Conservation (phyloP, 1,284 basidiomycete genomes). For the Inonotus obliquus region DNA sequence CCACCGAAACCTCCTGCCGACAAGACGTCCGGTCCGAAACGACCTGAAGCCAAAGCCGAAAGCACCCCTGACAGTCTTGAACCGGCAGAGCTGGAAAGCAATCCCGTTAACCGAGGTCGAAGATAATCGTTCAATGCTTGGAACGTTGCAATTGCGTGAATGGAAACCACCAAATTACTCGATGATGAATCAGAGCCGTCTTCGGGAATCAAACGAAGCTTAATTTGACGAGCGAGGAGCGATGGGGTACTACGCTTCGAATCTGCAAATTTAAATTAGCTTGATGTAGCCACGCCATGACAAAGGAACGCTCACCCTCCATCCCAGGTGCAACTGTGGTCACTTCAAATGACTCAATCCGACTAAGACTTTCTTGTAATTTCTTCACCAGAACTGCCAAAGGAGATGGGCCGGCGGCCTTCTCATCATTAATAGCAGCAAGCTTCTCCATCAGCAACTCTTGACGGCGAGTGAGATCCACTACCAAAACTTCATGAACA, state of each 20-base stretch:
- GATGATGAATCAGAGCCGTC: slow-evolving; percentile 85
- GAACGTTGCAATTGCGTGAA: slow-evolving; percentile 95
- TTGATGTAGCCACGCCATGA: not conserved
- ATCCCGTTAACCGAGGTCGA: slow-evolving; percentile 81
- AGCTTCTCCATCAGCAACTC: slow-evolving; percentile 75
- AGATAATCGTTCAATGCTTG: slow-evolving; percentile 94
- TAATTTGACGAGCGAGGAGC: slow-evolving; percentile 81
- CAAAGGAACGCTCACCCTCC: slow-evolving; percentile 51
- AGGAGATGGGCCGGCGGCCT: slow-evolving; percentile 49
- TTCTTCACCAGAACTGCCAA: slow-evolving; percentile 88
- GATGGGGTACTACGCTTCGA: slow-evolving; percentile 84
- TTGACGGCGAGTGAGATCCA: slow-evolving; percentile 53
- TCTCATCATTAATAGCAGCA: slow-evolving; percentile 48
- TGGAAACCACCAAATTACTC: slow-evolving; percentile 89
- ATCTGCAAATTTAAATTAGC: slow-evolving; percentile 39
- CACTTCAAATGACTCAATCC: slow-evolving; percentile 94
- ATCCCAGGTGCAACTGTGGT: slow-evolving; percentile 75
- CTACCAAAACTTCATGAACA: slow-evolving; percentile 32
- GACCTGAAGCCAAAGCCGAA: slow-evolving; percentile 73
- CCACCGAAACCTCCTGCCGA: slow-evolving; percentile 16
- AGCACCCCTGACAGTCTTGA: slow-evolving; percentile 85
- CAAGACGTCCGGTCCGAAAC: slow-evolving; percentile 45
- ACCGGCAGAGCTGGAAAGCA: slow-evolving; percentile 46
- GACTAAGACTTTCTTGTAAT: slow-evolving; percentile 87
- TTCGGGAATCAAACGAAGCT: slow-evolving; percentile 81